Conservation (phyloP, 495 filamentous ascomycete genomes). For the Aspergillus funiculosus region DNA sequence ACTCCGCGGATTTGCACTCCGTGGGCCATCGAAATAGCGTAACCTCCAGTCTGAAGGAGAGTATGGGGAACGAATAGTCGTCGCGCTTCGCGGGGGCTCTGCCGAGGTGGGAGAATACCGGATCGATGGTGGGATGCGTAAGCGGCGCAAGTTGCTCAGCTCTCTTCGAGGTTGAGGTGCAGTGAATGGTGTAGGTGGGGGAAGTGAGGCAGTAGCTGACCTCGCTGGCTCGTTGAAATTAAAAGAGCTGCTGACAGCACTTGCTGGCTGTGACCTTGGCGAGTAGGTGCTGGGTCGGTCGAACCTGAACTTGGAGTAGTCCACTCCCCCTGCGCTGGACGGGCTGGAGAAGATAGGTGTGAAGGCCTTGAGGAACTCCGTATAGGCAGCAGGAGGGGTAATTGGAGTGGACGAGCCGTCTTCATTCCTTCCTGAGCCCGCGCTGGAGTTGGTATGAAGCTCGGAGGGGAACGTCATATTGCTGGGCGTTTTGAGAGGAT, state of each 20-base stretch:
- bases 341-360: slow-evolving; percentile 57
- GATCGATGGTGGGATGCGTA: slow-evolving; percentile 37
- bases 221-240: slow-evolving; percentile 17
- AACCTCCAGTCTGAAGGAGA: slow-evolving; percentile 37
- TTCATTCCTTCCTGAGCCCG: slow-evolving; percentile 42
- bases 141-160: slow-evolving; percentile 27
- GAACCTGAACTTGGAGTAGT: slow-evolving; percentile 29
- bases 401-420: slow-evolving; percentile 70
- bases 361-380: slow-evolving; percentile 80
- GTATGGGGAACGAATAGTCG: slow-evolving; percentile 32
- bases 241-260: slow-evolving; percentile 33
- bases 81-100: slow-evolving; percentile 30
- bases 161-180: slow-evolving; percentile 19
- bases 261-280: slow-evolving; percentile 37
- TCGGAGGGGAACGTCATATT: slow-evolving; percentile 76
- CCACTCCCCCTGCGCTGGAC: slow-evolving; percentile 25
- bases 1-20: slow-evolving; percentile 22
- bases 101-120: slow-evolving; percentile 20
- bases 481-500: slow-evolving; percentile 70
- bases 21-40: slow-evolving; percentile 33
- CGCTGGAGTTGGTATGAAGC: slow-evolving; percentile 39
- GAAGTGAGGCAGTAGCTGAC: slow-evolving; percentile 31
- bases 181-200: slow-evolving; percentile 32
- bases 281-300: slow-evolving; percentile 21
- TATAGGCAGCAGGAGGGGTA: slow-evolving; percentile 85